These are phyloP conservation scores for Tuber umbilicatum DNA, from an alignment of 495 filamentous ascomycete genomes.

Conservation along the genomic window DNA sequence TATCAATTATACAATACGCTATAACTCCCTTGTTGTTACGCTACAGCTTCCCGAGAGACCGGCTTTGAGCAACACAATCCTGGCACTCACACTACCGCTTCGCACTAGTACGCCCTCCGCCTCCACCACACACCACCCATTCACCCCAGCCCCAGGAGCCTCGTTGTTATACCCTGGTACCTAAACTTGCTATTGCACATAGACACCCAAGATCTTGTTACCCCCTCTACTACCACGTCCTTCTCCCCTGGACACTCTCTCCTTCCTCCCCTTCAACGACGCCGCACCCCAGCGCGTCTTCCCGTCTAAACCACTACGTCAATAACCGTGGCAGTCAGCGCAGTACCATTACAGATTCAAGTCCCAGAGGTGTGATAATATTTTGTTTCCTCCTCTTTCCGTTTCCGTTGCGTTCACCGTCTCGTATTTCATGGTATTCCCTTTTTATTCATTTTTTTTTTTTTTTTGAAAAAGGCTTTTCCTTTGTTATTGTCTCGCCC, in stretches of 20 bases:
- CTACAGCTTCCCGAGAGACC: conserved; percentile 4
- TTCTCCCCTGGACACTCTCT: neutral
- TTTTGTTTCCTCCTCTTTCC: conserved; percentile 19
- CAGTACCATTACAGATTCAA: conserved; percentile 38
- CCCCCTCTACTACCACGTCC: conserved; percentile 29
- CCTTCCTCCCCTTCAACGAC: neutral
- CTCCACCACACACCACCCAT: neutral
- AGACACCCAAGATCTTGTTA: conserved; percentile 35
- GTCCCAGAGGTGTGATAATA: conserved; percentile 33
- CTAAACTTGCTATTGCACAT: conserved; percentile 22
- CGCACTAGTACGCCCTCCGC: conserved; percentile 21
- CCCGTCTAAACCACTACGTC: conserved; percentile 38
- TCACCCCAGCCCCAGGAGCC: conserved; percentile 25
- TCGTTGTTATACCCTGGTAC: conserved; percentile 17
- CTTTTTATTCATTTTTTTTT: conserved; percentile 19
- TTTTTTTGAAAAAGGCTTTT: neutral
- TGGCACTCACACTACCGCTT: conserved; percentile 36
- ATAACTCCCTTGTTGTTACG: conserved; percentile 2
- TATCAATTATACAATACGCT: neutral
- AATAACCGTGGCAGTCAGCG: conserved; percentile 43
- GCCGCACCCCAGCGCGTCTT: conserved; percentile 27
- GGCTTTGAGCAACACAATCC: conserved; percentile 16
- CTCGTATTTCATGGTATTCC: conserved; percentile 19
- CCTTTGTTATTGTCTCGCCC: conserved; percentile 22
- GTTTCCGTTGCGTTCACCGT: neutral